These are phyloP conservation scores for Xylariales sp. DNA, from an alignment of 2,329 filamentous ascomycete genomes.

Conservation along the genomic window DNA sequence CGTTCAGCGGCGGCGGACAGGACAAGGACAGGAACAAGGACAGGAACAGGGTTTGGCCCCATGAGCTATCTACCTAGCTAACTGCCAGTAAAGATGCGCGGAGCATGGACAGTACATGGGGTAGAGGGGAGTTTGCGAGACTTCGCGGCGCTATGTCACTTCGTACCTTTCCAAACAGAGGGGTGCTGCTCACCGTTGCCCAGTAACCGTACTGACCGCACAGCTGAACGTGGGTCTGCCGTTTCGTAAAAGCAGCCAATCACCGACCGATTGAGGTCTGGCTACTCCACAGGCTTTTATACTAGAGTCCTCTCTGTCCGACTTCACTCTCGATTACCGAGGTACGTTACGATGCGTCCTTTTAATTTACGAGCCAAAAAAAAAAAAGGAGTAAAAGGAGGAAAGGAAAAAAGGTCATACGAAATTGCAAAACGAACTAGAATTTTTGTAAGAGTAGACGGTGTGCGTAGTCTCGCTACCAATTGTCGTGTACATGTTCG, in stretches of 20 bases:
- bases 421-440: too few relatives aligned
- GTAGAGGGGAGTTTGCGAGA: conserved; percentile 19
- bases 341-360: background rate
- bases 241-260: conserved; percentile 4
- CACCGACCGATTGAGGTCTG: too few relatives aligned
- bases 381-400: too few relatives aligned
- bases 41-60: conserved; percentile 22
- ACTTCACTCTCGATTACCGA: background rate
- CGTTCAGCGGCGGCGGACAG: conserved; percentile 3
- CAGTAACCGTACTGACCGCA: conserved; percentile 38
- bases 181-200: conserved; percentile 44
- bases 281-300: background rate
- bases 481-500: too few relatives aligned
- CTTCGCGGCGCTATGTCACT: conserved; percentile 27
- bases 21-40: background rate
- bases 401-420: too few relatives aligned
- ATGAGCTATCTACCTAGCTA: conserved; percentile 5
- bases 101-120: conserved; percentile 8
- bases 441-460: too few relatives aligned
- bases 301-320: background rate
- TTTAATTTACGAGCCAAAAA: too few relatives aligned
- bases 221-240: conserved; percentile 16
- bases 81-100: conserved; percentile 26
- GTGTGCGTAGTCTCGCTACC: too few relatives aligned
- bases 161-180: conserved; percentile 41